Base-by-base conservation (phyloP, 352 stramenopile genomes). In the Achlya hypogyna region DNA sequence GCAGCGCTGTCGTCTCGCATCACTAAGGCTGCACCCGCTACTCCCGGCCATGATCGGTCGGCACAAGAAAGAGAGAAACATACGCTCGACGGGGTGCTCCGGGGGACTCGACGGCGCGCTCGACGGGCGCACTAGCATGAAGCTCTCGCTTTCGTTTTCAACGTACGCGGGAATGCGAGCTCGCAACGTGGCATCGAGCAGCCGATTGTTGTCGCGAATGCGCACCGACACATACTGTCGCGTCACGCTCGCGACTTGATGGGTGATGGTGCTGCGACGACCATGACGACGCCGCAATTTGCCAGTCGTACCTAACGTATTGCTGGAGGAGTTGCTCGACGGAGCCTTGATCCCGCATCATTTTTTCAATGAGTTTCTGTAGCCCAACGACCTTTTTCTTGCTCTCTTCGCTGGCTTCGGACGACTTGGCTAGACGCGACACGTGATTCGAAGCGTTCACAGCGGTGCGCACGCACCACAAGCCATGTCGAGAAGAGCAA, bases 211-310 rank as follows among this genome's bases (percentile, higher is more conserved):
- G 65, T 92, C 83, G 54, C 80, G 81, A 51, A 92, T 90, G 31
- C 81, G 81, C 53, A 89, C 79, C 8, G 77, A 86, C 9, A 93
- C 82, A 65, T 91, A 91, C 63, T 91, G 79, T 31, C 84, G 76
- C 25, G 84, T 93, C 52, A 91, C 80, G 64, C 81, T 89, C 63
- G 84, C 84, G 27, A 93, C 84, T 53, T 93, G 84, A 63, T 93
- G 82, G 45, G 84, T 91, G 59, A 93, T 91, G 23, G 82, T 89
- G 58, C 82, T 65, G 32, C 28, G 25, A 28, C 2, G 12, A 45
- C 2, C 2, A 10, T 45, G 3, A 22, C 3, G 18, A 22, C 58
- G n/a, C 53, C 42, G 32, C 23, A 47, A 23, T 56, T 35, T 31
- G 12, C 12, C 16, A 16, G 20, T 51, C 18, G 42, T 25, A 65